Evolutionary conservation across 768 basidiomycete genomes (phyloP), one percentile per base, ranked within the genome.

Genomic region (Kwoniella mangroviensis): DNA sequence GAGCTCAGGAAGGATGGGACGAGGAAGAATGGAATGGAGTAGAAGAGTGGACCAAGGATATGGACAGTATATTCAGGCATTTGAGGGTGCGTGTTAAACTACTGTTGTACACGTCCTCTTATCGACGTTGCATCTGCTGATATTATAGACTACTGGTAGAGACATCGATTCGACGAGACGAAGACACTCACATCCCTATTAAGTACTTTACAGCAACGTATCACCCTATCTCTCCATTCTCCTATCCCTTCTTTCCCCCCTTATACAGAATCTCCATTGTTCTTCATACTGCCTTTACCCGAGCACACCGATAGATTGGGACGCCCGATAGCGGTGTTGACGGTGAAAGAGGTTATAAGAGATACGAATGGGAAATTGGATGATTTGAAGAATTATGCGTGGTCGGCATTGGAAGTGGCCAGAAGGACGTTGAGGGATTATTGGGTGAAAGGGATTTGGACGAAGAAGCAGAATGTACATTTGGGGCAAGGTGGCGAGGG

Each of bases 351-450:
- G 26, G 75, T 83, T 6, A 63, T 53, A 43, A 40, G 83, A 28
- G 77, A 80, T 52, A 69, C 49, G 17, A 58, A 75, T 24, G 75
- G 75, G 2, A 62, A 55, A 19, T 26, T 79, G 42, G 75, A 75
- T n/a, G 80, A 78, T 34, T 51, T 83, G 43, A 78, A 76, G 53
- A 73, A 77, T 52, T 79, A 76, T 74, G 67, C 72, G 9, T 83
- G 81, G 81, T 82, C 79, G 81, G 76, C 76, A 21, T 67, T 78
- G 34, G 82, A 83, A 63, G 70, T 78, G 67, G 66, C 75, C 17
- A 43, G 82, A 55, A 64, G 82, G 63, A 70, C 71, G 3, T 45
- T 81, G 60, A 62, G 64, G 53, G 80, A 79, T 67, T 76, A 70
- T 63, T 78, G 77, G 76, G 57, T 60, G 13, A 65, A 43, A 22